phyloP scores from a whole-genome alignment of 768 basidiomycete species.

The Russula vinacea region DNA sequence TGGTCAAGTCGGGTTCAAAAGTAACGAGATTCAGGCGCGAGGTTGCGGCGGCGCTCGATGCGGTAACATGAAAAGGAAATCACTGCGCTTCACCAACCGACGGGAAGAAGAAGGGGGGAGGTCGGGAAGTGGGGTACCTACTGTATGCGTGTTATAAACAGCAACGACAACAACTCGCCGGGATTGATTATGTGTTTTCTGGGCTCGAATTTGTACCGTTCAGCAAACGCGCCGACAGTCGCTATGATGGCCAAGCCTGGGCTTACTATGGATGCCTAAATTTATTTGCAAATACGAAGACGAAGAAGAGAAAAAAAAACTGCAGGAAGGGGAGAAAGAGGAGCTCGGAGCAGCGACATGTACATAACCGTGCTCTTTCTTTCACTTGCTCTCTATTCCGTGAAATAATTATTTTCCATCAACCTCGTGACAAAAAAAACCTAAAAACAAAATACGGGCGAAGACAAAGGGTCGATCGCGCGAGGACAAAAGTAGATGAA shows the following conservation, averaged over 20 bases:
- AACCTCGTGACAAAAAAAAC: background rate
- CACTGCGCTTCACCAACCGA: slow-evolving; percentile 24
- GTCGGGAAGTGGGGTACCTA: slow-evolving; percentile 5
- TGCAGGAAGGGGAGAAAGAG: background rate
- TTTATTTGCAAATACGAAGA: slow-evolving; percentile 21
- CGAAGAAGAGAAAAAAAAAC: background rate
- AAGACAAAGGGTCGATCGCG: slow-evolving; percentile 12
- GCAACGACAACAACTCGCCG: too few relatives aligned
- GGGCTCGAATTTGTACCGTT: background rate
- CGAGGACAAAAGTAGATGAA: slow-evolving; percentile 8
- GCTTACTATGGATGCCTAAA: slow-evolving; percentile 15
- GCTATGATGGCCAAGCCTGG: background rate
- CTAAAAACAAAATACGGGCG: background rate
- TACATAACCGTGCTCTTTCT: too few relatives aligned
- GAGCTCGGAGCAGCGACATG: background rate
- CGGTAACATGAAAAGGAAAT: slow-evolving; percentile 26
- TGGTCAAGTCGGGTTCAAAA: slow-evolving; percentile 12
- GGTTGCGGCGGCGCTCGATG: slow-evolving; percentile 24
- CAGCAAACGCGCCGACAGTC: slow-evolving; percentile 9
- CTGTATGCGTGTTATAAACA: background rate
- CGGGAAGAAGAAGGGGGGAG: slow-evolving; percentile 9
- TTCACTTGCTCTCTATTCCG: background rate
- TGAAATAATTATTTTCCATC: background rate
- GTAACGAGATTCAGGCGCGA: slow-evolving; percentile 14
- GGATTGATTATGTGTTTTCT: slow-evolving; percentile 1